These are phyloP conservation scores for Coemansia sp. DNA, from an alignment of 192 early-diverging fungal species.

Conservation along the genomic window DNA sequence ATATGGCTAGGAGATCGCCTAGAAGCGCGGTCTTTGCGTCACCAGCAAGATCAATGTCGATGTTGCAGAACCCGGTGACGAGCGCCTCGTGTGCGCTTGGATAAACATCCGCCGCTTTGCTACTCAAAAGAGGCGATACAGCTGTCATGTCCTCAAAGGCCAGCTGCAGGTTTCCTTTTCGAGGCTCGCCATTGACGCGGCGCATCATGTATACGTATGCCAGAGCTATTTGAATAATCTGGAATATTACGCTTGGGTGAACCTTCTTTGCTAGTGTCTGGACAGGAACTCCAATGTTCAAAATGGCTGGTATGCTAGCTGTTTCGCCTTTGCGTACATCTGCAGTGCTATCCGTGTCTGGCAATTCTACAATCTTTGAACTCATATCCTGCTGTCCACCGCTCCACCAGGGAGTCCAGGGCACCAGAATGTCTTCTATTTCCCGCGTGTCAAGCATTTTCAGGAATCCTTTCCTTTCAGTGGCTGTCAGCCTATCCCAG, in stretches of 20 bases:
- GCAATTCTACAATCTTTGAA: neutral
- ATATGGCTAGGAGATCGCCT: slow-evolving; percentile 28
- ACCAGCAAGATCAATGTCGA: slow-evolving; percentile 20
- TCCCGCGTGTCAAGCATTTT: slow-evolving; percentile 15
- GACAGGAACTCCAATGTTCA: slow-evolving; percentile 32
- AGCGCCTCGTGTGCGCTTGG: slow-evolving; percentile 33
- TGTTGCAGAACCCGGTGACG: slow-evolving; percentile 19
- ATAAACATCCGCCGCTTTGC: slow-evolving; percentile 29
- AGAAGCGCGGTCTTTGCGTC: slow-evolving; percentile 25
- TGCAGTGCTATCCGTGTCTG: neutral
- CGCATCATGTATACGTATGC: slow-evolving; percentile 51
- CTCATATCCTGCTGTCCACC: neutral
- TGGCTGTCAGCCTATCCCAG: slow-evolving; percentile 29
- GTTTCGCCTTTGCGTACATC: slow-evolving; percentile 4
- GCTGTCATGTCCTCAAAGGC: slow-evolving; percentile 18
- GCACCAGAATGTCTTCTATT: slow-evolving; percentile 13
- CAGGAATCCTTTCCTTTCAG: slow-evolving; percentile 28
- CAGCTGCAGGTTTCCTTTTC: slow-evolving; percentile 10
- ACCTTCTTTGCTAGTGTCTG: slow-evolving; percentile 27
- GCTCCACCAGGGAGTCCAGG: slow-evolving; percentile 48
- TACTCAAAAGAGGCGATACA: slow-evolving; percentile 24
- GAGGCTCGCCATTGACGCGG: slow-evolving; percentile 38
- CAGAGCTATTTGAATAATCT: slow-evolving; percentile 38
- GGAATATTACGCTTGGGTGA: slow-evolving; percentile 46
- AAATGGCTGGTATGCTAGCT: slow-evolving; percentile 8